Conservation (phyloP, 768 basidiomycete genomes). For the Auricularia sp. region DNA sequence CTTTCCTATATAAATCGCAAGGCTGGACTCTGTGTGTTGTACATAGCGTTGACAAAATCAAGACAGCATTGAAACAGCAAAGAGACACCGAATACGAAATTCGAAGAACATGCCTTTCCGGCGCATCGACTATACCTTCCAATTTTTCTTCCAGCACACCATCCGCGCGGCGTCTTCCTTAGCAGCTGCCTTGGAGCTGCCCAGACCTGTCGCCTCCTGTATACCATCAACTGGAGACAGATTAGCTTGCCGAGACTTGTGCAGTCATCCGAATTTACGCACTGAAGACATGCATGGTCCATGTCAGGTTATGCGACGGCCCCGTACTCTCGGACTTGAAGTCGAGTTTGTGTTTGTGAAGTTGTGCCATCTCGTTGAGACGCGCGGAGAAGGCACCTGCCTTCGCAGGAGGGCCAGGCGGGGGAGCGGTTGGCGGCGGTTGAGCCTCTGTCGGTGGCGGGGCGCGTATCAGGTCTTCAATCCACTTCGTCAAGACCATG, state of each 20-base stretch:
- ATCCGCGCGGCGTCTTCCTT: neutral
- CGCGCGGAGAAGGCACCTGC: conserved; percentile 11
- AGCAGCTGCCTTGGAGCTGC: neutral
- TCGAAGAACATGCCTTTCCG: neutral
- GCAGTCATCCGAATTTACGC: neutral
- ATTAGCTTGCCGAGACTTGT: neutral
- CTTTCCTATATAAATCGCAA: neutral
- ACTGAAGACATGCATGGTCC: neutral
- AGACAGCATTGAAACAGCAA: neutral
- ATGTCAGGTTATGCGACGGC: neutral
- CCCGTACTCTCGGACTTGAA: neutral
- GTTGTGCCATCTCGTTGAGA: neutral
- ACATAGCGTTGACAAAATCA: neutral
- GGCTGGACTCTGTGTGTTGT: neutral
- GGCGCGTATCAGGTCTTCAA: neutral
- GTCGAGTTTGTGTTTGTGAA: neutral
- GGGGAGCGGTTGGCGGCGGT: conserved; percentile 20
- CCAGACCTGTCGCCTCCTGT: neutral
- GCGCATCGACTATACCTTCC: neutral
- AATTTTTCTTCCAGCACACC: neutral
- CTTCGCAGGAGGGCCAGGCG: conserved; percentile 13
- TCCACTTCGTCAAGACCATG: neutral
- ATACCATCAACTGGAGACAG: neutral
- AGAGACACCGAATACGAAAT: neutral
- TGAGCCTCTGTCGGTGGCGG: neutral